Percentiles rank a stretch among this genome's conserved stretches.
Conservation (phyloP, 1,284 basidiomycete genomes). For the Waitea zeae region DNA sequence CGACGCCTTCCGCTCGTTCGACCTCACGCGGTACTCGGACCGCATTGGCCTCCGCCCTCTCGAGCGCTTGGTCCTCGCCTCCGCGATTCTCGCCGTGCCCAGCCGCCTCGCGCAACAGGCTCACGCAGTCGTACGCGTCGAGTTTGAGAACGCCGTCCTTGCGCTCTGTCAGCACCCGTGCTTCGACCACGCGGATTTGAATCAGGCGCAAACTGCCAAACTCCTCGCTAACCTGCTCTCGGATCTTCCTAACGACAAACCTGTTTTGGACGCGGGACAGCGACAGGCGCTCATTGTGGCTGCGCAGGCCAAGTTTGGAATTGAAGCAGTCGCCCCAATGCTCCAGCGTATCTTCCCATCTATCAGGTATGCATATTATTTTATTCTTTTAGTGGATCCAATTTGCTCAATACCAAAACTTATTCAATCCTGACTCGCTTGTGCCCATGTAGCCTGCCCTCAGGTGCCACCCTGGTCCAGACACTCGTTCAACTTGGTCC, state of each 20-base stretch:
- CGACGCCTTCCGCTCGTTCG: constrained; percentile 63
- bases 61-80: constrained; percentile 60
- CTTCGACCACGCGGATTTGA: constrained; percentile 67
- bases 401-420: constrained; percentile 5
- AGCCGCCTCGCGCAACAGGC: constrained; percentile 55
- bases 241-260: constrained; percentile 43
- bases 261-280: constrained; percentile 51
- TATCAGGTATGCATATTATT: constrained; percentile 30
- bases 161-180: constrained; percentile 58
- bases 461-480: constrained; percentile 53
- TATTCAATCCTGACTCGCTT: constrained; percentile 1
- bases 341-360: constrained; percentile 39
- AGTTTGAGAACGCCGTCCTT: constrained; percentile 61
- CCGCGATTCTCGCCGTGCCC: constrained; percentile 53
- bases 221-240: constrained; percentile 67
- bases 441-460: constrained; percentile 33
- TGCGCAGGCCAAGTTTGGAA: constrained; percentile 59
- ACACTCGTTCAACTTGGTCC: constrained; percentile 57
- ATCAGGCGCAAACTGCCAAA: constrained; percentile 56
- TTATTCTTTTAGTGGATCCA: constrained; percentile 6
- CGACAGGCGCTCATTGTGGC: constrained; percentile 56
- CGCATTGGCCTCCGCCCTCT: constrained; percentile 62
- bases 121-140: constrained; percentile 41
- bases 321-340: constrained; percentile 31
- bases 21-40: constrained; percentile 63